phyloP scores from a whole-genome alignment of 139 green algal genomes.

The Coccomyxa sp. region DNA sequence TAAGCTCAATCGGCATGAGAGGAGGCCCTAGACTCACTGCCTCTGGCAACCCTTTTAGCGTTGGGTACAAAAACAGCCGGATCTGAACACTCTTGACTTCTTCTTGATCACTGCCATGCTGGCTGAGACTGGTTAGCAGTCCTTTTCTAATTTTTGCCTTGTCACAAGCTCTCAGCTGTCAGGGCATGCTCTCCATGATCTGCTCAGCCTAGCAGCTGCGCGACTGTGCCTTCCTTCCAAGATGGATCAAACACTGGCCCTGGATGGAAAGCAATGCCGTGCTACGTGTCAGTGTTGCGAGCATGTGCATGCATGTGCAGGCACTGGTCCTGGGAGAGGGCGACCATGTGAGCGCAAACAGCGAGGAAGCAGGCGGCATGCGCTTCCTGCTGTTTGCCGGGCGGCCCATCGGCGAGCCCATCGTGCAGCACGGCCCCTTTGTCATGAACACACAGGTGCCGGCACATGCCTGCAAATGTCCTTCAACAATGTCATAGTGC shows the following conservation, averaged over 20 bases:
- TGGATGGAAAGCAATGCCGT: too few species aligned
- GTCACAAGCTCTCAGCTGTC: too few species aligned
- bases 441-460: constrained; percentile 75
- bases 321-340: constrained; percentile 19
- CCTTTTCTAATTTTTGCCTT: too few species aligned
- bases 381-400: constrained; percentile 80
- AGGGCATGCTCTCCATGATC: background rate
- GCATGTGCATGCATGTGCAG: constrained; percentile 1
- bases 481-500: background rate
- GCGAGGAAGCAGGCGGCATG: constrained; percentile 29
- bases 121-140: too few species aligned
- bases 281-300: too few species aligned
- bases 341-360: constrained; percentile 21
- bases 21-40: background rate
- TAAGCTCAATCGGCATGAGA: background rate
- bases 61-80: too few species aligned
- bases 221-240: too few species aligned
- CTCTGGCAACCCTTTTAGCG: too few species aligned
- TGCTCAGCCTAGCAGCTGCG: background rate
- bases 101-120: too few species aligned
- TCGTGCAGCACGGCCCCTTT: constrained; percentile 78
- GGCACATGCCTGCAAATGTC: background rate
- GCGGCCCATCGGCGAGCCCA: constrained; percentile 78
- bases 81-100: too few species aligned
- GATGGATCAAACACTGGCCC: too few species aligned